Evolutionary conservation across 2,329 filamentous ascomycete genomes (phyloP), one percentile per base, ranked within the genome.

Genomic region (Tolypocladium guangdongense): DNA sequence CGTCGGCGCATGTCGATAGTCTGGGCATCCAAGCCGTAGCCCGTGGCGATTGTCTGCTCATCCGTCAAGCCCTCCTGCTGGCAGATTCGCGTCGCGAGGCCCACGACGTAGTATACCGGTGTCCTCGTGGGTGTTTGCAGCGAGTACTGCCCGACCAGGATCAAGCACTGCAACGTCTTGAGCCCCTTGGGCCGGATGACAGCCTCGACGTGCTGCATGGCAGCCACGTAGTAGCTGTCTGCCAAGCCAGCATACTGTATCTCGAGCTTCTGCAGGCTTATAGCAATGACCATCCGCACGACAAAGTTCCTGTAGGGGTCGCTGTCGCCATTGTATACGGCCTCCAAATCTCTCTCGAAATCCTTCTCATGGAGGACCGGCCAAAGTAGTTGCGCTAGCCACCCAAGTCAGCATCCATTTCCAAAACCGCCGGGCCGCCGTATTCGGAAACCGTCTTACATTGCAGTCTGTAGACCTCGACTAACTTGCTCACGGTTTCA

Each of bases 161-260:
- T 80, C 52, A 96, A 83, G 61, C 92, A 96, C 69, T 97, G 93
- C 18, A 97, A 73, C 0, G 93, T 95, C 62, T 86, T 88, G 33
- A 96, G 71, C 66, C 97, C 89, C 76, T 95, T 96, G n/a, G 86
- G 84, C 52, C 85, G 84, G 52, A 97, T 80, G 12, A 95, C 84
- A 3, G 83, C 82, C 67, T 96, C 88, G 56, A 97, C 83, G 62
- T 85, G 85, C 57, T 86, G 83, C 72, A 97, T 84, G 6, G 92
- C 92, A 27, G 91, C 88, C 24, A 96, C 78, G 64, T 96, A 97
- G 71, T 95, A 97, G 65, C 90, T 91, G 69, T 97, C 92, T 33
- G 93, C 92, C 32, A 97, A 75, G 27, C 91, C 91, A n/a, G 91
- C 90, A 68, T 93, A 97, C 59, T 88, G 84, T 0, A 86, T 82